Base-by-base conservation (phyloP, 108 stramenopile genomes). In the Discostella stelligeroides region DNA sequence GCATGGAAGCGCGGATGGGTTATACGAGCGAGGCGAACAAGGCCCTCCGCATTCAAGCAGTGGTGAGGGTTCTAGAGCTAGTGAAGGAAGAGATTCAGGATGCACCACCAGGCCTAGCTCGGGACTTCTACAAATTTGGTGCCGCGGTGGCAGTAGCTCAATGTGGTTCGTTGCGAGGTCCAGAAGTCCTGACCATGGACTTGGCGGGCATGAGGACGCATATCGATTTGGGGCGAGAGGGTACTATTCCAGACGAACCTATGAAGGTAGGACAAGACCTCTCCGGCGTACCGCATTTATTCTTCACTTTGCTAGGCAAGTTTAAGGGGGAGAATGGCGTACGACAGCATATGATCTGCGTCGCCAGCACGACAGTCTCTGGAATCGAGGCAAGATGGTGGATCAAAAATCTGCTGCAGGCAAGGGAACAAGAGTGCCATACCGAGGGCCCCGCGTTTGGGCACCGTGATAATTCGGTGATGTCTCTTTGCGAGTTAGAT, bases 1-100 rank as follows among this genome's bases (percentile, higher is more conserved):
- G 73, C 1, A 15, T 20, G 6, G 58, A 75, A 21, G 24, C 17
- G 7, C 34, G 75, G 24, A 76, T 76, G 75, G 66, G 66, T n/a
- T 56, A 37, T 30, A 40, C 51, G 1, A 45, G 60, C n/a, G 18
- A 39, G 29, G 25, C 41, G 0, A 60, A 76, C 18, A 1, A 53
- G 47, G 20, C 58, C 0, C 8, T 75, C 4, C 8, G 21, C 1
- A 68, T 57, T 14, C 4, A 28, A 5, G 67, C 42, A 0, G 27
- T 68, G 10, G 54, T 58, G 7, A 39, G 42, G 9, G 10, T 57
- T 21, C 9, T 57, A 1, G 54, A 56, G 29, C 23, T 68, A 23
- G 1, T 68, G 1, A 43, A 42, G 27, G 24, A 55, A 42, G 40
- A 40, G 12, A 7, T 7, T 51, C 10, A 15, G 13, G 58, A 59